Evolutionary conservation across 2,329 filamentous ascomycete species (phyloP).

Genomic region (Davidsoniella eucalypti): DNA sequence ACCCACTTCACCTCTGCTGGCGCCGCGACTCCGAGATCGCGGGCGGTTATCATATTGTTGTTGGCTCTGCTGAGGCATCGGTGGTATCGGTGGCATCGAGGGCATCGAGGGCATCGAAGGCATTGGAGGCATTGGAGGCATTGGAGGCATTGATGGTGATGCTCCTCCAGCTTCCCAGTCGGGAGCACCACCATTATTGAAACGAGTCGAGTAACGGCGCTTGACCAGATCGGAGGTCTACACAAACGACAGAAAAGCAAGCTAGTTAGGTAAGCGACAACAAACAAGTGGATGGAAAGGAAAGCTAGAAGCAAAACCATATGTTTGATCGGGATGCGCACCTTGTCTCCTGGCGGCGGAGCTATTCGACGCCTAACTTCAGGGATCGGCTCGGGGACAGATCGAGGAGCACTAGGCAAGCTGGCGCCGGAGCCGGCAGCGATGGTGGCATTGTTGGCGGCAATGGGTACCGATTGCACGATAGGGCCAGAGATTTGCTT

Average conservation of each 20-base stretch:
- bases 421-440: constrained; percentile 15
- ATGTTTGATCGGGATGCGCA: constrained; percentile 17
- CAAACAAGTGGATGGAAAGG: not conserved
- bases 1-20: constrained; percentile 18
- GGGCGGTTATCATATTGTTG: constrained; percentile 4
- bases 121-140: constrained; percentile 9
- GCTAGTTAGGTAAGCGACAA: not conserved
- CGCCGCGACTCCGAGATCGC: constrained; percentile 9
- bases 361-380: constrained; percentile 31
- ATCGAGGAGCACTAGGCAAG: constrained; percentile 8
- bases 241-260: constrained; percentile 13
- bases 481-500: constrained; percentile 47
- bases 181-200: constrained; percentile 53
- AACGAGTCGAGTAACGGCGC: constrained; percentile 81
- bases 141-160: constrained; percentile 29
- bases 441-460: constrained; percentile 15
- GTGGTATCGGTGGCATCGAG: constrained; percentile 7
- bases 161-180: constrained; percentile 51
- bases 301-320: no score
- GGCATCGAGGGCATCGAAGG: constrained; percentile 21
- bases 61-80: constrained; percentile 4
- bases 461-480: constrained; percentile 29
- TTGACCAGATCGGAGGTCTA: constrained; percentile 76
- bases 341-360: constrained; percentile 39
- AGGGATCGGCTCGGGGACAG: constrained; percentile 13